These are phyloP conservation scores for Pythium aristosporum DNA, from an alignment of 352 stramenopile genomes.

Conservation along the genomic window DNA sequence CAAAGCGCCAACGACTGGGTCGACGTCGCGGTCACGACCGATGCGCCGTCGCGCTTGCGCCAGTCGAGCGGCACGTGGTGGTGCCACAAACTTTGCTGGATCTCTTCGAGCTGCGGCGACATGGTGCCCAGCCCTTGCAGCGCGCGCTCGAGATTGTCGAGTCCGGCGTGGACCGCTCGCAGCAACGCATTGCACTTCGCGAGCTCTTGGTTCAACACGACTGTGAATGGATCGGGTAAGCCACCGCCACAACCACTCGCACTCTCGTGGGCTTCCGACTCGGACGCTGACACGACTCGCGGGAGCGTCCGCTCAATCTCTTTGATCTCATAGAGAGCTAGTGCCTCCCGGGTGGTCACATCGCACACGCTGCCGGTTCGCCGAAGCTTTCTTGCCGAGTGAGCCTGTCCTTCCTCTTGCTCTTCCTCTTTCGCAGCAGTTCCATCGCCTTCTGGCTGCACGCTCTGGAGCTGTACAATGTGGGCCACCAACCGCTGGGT, in stretches of 20 bases:
- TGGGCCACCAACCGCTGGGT: conserved; percentile 38
- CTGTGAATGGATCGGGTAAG: conserved; percentile 43
- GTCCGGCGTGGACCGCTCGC: conserved; percentile 33
- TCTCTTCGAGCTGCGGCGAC: conserved; percentile 51
- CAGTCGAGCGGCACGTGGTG: conserved; percentile 63
- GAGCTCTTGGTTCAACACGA: conserved; percentile 73
- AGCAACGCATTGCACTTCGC: conserved; percentile 49
- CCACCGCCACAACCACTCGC: background rate
- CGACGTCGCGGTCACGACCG: conserved; percentile 26
- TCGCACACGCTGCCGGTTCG: background rate
- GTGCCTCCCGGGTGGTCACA: background rate
- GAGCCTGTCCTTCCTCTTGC: conserved; percentile 2
- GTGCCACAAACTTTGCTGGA: conserved; percentile 45
- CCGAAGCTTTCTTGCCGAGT: too few relatives aligned
- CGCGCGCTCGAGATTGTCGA: conserved; percentile 53
- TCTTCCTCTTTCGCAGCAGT: conserved; percentile 3
- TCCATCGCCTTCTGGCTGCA: background rate
- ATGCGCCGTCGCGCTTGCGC: conserved; percentile 41
- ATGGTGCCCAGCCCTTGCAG: conserved; percentile 60
- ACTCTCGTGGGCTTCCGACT: background rate
- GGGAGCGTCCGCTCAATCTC: conserved; percentile 30
- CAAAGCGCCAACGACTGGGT: conserved; percentile 51
- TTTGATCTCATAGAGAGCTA: conserved; percentile 16
- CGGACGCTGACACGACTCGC: background rate
- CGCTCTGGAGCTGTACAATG: conserved; percentile 43